Conservation (phyloP, 192 early-diverging fungal genomes). For the Podochytrium sp. region DNA sequence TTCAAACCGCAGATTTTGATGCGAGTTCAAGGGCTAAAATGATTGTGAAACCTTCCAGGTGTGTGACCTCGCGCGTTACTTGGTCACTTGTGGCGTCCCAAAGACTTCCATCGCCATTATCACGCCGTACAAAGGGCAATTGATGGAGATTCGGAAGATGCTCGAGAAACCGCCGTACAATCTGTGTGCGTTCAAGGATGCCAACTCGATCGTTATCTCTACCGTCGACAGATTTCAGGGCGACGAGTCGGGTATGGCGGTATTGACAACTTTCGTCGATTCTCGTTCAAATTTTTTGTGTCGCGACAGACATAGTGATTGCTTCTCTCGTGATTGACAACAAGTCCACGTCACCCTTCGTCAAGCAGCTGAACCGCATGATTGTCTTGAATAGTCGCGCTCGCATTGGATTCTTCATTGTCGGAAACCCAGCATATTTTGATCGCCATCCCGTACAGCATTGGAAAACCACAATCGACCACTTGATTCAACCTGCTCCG, state of each 20-base stretch:
- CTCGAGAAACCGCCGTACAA: slow-evolving; percentile 21
- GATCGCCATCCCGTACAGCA: slow-evolving; percentile 32
- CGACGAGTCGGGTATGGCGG: slow-evolving; percentile 32
- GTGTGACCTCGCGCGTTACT: slow-evolving; percentile 25
- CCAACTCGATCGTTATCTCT: slow-evolving; percentile 19
- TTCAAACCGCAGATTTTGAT: not conserved
- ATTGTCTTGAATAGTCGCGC: slow-evolving; percentile 43
- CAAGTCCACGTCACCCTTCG: slow-evolving; percentile 39
- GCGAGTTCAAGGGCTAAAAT: not conserved
- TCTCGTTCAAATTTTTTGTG: not conserved
- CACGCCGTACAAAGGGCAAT: slow-evolving; percentile 45
- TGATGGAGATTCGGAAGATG: slow-evolving; percentile 34
- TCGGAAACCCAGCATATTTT: slow-evolving; percentile 39
- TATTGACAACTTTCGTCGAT: not conserved
- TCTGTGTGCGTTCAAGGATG: slow-evolving; percentile 24
- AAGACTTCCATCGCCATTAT: slow-evolving; percentile 41
- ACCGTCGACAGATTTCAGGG: slow-evolving; percentile 45
- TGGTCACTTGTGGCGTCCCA: slow-evolving; percentile 36
- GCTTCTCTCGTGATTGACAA: slow-evolving; percentile 34
- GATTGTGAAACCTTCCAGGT: not conserved
- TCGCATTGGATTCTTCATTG: slow-evolving; percentile 39
- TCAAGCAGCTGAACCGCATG: slow-evolving; percentile 42
- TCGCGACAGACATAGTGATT: slow-evolving; percentile 26
- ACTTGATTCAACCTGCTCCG: slow-evolving; percentile 22
- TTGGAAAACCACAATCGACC: slow-evolving; percentile 36